Conservation (phyloP, 305 asterid genomes). For the Solanum hybrid region DNA sequence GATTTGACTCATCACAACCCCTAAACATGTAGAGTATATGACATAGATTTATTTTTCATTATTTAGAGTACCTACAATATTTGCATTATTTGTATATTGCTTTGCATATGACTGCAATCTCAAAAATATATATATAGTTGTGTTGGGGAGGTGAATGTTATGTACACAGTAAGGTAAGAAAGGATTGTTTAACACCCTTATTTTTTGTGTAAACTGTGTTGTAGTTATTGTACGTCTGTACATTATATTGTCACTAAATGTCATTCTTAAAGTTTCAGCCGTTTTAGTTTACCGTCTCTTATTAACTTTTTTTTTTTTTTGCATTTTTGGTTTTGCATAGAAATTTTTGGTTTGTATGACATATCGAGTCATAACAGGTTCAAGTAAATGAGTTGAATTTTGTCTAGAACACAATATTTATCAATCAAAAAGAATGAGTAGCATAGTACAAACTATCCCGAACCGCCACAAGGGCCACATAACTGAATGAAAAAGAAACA, state of each 20-base stretch:
- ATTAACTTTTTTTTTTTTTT: no score
- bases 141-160: not conserved
- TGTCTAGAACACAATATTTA: not conserved
- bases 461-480: not conserved
- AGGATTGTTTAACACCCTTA: not conserved
- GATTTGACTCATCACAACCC: not conserved
- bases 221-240: not conserved
- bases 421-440: not conserved
- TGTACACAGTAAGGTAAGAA: not conserved
- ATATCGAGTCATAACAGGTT: not conserved
- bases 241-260: not conserved
- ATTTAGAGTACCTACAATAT: not conserved
- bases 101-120: not conserved
- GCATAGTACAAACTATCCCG: not conserved
- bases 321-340: not conserved
- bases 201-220: not conserved
- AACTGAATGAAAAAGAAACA: not conserved
- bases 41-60: not conserved
- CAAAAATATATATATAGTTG: not conserved
- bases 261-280: not conserved
- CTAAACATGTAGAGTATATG: not conserved
- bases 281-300: not conserved
- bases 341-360: not conserved
- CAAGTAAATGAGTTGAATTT: no score
- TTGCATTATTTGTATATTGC: not conserved